Conservation (phyloP, 176 grass and related monocot species). For the Oryza meridionalis region DNA sequence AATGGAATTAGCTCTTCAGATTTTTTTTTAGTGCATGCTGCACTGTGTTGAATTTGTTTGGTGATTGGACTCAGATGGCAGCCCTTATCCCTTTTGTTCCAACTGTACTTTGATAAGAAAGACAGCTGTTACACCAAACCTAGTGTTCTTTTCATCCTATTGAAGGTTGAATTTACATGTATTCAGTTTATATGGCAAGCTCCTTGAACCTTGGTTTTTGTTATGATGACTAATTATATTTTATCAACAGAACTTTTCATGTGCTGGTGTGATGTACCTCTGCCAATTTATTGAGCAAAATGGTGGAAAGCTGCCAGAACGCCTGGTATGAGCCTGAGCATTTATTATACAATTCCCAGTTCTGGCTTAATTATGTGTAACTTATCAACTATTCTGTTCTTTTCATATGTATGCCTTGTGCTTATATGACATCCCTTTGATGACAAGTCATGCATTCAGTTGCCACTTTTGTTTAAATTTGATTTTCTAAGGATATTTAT, state of each 20-base stretch:
- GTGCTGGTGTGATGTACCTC: constrained; percentile 93
- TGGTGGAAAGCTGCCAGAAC: constrained; percentile 90
- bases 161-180: constrained; percentile 21
- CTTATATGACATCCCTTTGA: not conserved
- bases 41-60: not conserved
- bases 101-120: not conserved
- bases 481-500: constrained; percentile 8
- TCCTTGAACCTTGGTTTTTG: not conserved
- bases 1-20: constrained; percentile 1
- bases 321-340: constrained; percentile 49
- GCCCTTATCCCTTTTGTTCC: not conserved
- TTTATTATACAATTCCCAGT: constrained; percentile 3
- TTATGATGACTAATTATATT: constrained; percentile 31
- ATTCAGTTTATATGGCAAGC: constrained; percentile 17
- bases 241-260: constrained; percentile 79
- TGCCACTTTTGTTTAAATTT: constrained; percentile 1
- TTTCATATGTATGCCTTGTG: not conserved
- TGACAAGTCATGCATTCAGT: constrained; percentile 4
- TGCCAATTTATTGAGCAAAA: constrained; percentile 93
- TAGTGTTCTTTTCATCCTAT: constrained; percentile 7
- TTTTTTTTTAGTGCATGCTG: not conserved
- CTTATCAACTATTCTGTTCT: not conserved
- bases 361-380: constrained; percentile 14
- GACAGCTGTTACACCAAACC: not conserved
- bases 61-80: not conserved